phyloP scores from a whole-genome alignment of 192 early-diverging fungal genomes.

The Borealophlyctis nickersoniae region DNA sequence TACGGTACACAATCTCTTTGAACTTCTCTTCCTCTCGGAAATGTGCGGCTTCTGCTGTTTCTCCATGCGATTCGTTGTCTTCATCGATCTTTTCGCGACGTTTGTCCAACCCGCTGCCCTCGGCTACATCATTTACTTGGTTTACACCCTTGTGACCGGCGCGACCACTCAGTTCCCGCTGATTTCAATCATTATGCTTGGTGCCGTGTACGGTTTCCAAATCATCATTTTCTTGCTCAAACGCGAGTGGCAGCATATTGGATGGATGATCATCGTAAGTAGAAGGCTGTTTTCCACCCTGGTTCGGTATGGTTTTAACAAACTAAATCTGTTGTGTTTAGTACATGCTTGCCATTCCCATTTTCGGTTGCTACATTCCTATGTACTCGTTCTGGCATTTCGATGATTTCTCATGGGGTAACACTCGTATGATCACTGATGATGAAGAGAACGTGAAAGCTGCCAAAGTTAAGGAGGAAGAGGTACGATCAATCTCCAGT shows the following conservation, averaged over 20 bases:
- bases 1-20: slow-evolving; percentile 92
- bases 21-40: slow-evolving; percentile 79
- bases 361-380: slow-evolving; percentile 91
- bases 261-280: slow-evolving; percentile 86
- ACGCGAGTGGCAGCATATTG: slow-evolving; percentile 56
- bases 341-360: slow-evolving; percentile 85
- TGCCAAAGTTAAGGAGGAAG: slow-evolving; percentile 49
- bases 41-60: slow-evolving; percentile 97
- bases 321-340: no score
- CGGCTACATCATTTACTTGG: slow-evolving; percentile 64
- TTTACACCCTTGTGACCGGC: slow-evolving; percentile 65
- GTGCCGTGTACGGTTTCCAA: slow-evolving; percentile 83
- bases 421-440: slow-evolving; percentile 90
- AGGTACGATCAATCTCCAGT: slow-evolving; percentile 24
- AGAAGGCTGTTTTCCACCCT: slow-evolving; percentile 14
- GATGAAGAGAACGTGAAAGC: slow-evolving; percentile 63
- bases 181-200: slow-evolving; percentile 77
- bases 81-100: slow-evolving; percentile 87
- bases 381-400: slow-evolving; percentile 98
- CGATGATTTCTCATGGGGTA: slow-evolving; percentile 98
- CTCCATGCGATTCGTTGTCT: slow-evolving; percentile 95
- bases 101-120: slow-evolving; percentile 66
- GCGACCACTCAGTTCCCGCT: slow-evolving; percentile 56
- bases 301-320: background rate
- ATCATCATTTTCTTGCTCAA: slow-evolving; percentile 78